These are phyloP conservation scores for Hanseniaspora sp. DNA, from an alignment of 1,139 yeast species.

Conservation along the genomic window DNA sequence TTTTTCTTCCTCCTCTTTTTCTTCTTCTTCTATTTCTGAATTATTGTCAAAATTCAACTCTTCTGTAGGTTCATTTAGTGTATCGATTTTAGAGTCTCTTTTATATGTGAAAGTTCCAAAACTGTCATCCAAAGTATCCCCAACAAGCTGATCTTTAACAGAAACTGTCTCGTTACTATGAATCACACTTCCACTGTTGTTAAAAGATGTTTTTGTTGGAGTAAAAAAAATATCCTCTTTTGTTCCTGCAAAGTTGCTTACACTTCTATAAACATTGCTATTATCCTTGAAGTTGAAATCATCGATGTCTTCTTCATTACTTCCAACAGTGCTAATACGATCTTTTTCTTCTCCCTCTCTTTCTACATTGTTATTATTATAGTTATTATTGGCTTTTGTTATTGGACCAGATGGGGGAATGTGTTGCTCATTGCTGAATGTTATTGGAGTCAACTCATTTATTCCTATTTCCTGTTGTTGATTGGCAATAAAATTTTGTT, in stretches of 20 bases:
- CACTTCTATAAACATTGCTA: background rate
- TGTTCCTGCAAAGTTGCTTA: background rate
- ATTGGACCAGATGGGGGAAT: background rate
- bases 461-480: background rate
- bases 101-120: too few species aligned
- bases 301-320: too few species aligned
- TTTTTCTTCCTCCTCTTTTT: background rate
- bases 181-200: background rate
- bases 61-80: too few species aligned
- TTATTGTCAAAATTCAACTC: too few species aligned
- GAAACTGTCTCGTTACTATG: too few species aligned
- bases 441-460: background rate
- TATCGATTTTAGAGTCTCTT: too few species aligned
- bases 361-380: too few species aligned
- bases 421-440: background rate
- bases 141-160: too few species aligned
- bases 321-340: too few species aligned
- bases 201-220: background rate
- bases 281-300: background rate
- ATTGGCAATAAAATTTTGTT: background rate
- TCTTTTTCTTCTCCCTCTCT: too few species aligned
- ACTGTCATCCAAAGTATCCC: too few species aligned
- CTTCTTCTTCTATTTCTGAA: background rate
- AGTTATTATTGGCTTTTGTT: too few species aligned
- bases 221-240: background rate